phyloP scores from a whole-genome alignment of 768 basidiomycete species.

The Mycena alexandri region DNA sequence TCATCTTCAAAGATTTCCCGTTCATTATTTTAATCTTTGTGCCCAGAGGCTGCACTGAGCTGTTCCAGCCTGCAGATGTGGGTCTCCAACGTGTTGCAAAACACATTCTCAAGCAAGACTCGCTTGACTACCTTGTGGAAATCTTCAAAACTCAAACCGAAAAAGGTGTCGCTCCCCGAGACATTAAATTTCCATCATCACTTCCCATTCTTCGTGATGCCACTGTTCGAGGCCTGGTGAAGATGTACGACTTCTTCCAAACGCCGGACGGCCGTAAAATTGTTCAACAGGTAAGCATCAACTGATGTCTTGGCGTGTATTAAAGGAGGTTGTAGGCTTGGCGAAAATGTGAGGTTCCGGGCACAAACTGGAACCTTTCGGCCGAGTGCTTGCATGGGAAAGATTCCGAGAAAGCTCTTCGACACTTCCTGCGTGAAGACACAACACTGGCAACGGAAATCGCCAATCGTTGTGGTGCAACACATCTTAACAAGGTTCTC shows the following conservation, averaged over 20 bases:
- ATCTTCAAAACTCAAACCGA: background rate
- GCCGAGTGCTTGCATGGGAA: background rate
- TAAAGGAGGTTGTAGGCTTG: too few species aligned
- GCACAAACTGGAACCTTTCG: constrained; percentile 4
- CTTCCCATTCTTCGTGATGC: constrained; percentile 1
- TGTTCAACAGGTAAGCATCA: too few species aligned
- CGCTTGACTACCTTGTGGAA: background rate
- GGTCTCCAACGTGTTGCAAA: constrained; percentile 3
- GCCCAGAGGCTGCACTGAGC: background rate
- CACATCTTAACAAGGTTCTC: too few species aligned
- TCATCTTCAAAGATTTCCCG: background rate
- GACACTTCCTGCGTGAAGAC: constrained; percentile 2
- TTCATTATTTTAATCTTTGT: constrained; percentile 13
- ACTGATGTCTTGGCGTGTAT: too few species aligned
- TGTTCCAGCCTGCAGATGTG: background rate
- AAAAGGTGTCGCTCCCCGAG: background rate
- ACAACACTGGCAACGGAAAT: background rate
- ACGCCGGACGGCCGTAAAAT: background rate
- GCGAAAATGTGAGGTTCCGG: too few species aligned
- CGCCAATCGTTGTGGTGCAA: too few species aligned
- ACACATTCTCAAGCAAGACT: background rate
- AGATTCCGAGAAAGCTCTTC: constrained; percentile 1
- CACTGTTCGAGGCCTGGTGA: background rate
- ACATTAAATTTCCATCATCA: background rate
- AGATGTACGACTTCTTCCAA: constrained; percentile 7